phyloP scores from a whole-genome alignment of 768 basidiomycete genomes.

The Cytidiella melzeri region DNA sequence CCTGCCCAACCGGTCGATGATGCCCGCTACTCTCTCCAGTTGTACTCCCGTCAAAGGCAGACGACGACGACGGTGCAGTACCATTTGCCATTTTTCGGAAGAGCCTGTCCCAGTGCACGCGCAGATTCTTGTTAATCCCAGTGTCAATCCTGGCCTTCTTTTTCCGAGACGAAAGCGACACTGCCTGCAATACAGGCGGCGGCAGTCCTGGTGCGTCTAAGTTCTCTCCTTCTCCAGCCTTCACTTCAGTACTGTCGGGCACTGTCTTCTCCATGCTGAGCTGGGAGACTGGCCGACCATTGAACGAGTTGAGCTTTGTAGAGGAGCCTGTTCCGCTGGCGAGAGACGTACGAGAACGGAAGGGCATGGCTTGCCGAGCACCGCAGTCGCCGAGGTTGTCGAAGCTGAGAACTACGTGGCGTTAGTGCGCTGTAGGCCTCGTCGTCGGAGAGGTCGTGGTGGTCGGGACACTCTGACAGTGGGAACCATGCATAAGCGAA shows the following conservation, averaged over 20 bases:
- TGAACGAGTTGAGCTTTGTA: constrained; percentile 1
- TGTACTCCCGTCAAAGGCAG: constrained; percentile 36
- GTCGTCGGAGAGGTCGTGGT: no score
- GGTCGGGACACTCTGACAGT: no score
- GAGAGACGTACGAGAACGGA: constrained; percentile 5
- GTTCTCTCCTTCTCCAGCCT: neutral
- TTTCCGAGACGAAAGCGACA: neutral
- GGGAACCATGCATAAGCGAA: no score
- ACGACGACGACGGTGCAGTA: constrained; percentile 38
- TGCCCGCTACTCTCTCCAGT: constrained; percentile 11
- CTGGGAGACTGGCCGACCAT: neutral
- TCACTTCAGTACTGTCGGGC: neutral
- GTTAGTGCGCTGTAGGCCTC: no score
- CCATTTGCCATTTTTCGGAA: constrained; percentile 20
- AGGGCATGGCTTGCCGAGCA: constrained; percentile 3
- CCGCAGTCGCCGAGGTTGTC: no score
- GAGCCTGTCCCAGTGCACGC: constrained; percentile 18
- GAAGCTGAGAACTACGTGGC: no score
- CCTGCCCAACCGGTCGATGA: no score
- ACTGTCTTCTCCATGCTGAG: constrained; percentile 4
- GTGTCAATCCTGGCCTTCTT: constrained; percentile 4
- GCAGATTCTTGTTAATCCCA: neutral
- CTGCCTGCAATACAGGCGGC: neutral
- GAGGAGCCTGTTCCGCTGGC: constrained; percentile 1
- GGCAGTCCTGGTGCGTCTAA: neutral